Conservation (phyloP, 2,329 filamentous ascomycete species). For the Lasiodiplodia sp. region DNA sequence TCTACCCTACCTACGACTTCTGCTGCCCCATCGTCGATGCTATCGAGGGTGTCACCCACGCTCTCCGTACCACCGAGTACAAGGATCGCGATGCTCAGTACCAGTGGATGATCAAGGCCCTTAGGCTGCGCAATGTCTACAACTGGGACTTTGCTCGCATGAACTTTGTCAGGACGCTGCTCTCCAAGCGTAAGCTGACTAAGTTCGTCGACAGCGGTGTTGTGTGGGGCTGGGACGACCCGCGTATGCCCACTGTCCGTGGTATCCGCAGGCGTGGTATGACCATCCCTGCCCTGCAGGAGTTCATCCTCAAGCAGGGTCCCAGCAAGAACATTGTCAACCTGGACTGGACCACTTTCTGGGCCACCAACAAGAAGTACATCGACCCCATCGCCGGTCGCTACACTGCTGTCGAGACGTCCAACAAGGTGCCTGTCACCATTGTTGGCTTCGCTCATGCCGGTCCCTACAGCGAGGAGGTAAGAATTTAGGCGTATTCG, state of each 20-base stretch:
- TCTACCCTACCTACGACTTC: slow-evolving; percentile 88
- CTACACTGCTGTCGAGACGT: slow-evolving; percentile 65
- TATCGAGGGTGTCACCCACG: slow-evolving; percentile 83
- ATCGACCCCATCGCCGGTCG: slow-evolving; percentile 58
- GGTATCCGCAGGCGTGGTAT: slow-evolving; percentile 80
- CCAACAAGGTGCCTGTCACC: slow-evolving; percentile 74
- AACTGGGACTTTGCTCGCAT: slow-evolving; percentile 87
- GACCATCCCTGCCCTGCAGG: slow-evolving; percentile 78
- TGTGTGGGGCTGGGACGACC: slow-evolving; percentile 87
- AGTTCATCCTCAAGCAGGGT: slow-evolving; percentile 86
- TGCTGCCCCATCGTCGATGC: slow-evolving; percentile 83
- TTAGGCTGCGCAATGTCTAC: slow-evolving; percentile 77
- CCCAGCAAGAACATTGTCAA: slow-evolving; percentile 83
- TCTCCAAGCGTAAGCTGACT: slow-evolving; percentile 86
- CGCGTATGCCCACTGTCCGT: slow-evolving; percentile 83
- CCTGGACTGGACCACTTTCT: slow-evolving; percentile 78
- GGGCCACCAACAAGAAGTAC: slow-evolving; percentile 62
- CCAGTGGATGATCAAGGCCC: slow-evolving; percentile 80
- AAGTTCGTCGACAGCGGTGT: slow-evolving; percentile 79
- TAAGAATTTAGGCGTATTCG: slow-evolving; percentile 37
- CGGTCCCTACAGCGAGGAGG: slow-evolving; percentile 49
- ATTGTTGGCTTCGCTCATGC: slow-evolving; percentile 70
- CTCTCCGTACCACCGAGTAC: slow-evolving; percentile 84
- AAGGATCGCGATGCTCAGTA: slow-evolving; percentile 87
- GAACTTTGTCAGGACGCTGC: slow-evolving; percentile 82